Evolutionary conservation across 768 basidiomycete species (phyloP).

Genomic region (Suillus subaureus): DNA sequence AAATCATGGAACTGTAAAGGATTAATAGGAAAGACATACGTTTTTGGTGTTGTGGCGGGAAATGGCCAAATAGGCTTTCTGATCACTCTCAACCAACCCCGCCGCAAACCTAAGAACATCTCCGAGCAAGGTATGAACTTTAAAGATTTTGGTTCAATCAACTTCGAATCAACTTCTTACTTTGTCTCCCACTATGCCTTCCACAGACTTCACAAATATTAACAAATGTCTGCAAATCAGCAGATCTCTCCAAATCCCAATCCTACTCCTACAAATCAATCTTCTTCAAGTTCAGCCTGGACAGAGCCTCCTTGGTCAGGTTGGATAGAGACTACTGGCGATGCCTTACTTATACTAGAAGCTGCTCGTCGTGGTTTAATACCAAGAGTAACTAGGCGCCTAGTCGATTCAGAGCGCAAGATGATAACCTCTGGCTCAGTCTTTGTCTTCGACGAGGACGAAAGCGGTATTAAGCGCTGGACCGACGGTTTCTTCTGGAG

Average conservation of each 20-base stretch:
- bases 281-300: slow-evolving; percentile 54
- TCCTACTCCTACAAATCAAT: slow-evolving; percentile 23
- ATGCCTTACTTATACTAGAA: slow-evolving; percentile 96
- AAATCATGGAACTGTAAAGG: neutral
- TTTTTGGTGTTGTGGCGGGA: slow-evolving; percentile 33
- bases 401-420: slow-evolving; percentile 89
- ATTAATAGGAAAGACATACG: slow-evolving; percentile 5
- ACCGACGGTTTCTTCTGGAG: slow-evolving; percentile 98
- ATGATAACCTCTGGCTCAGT: slow-evolving; percentile 94
- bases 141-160: slow-evolving; percentile 27
- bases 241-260: slow-evolving; percentile 28
- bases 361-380: slow-evolving; percentile 89
- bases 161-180: slow-evolving; percentile 42
- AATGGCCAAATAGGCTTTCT: slow-evolving; percentile 32
- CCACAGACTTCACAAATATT: slow-evolving; percentile 21
- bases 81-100: slow-evolving; percentile 46
- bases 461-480: slow-evolving; percentile 97
- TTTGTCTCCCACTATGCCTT: slow-evolving; percentile 17
- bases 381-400: slow-evolving; percentile 86
- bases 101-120: slow-evolving; percentile 63
- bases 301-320: slow-evolving; percentile 91
- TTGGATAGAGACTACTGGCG: slow-evolving; percentile 93
- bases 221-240: slow-evolving; percentile 33
- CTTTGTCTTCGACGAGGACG: slow-evolving; percentile 97
- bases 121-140: slow-evolving; percentile 47